Evolutionary conservation across 495 filamentous ascomycete genomes (phyloP), one percentile per base, ranked within the genome.

Genomic region (Staphylotrichum longicolle): DNA sequence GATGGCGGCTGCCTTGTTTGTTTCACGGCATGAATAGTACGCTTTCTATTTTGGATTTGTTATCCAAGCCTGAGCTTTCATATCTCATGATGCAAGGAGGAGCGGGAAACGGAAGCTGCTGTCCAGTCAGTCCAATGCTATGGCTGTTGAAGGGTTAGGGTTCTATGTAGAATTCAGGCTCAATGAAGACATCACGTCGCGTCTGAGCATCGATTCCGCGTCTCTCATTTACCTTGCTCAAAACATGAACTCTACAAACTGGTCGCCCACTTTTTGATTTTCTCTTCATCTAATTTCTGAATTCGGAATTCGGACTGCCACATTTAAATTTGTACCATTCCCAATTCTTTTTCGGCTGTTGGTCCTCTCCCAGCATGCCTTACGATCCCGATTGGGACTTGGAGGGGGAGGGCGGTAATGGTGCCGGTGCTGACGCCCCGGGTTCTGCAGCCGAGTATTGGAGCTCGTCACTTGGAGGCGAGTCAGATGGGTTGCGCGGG

Each of bases 311-410:
- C 10, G 37, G 37, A 39, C 5, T 39, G 37, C 37, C 37, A 2
- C 37, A 10, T 39, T 39, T n/a, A n/a, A n/a, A n/a, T n/a, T n/a
- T n/a, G n/a, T n/a, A n/a, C n/a, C n/a, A n/a, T n/a, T n/a, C n/a
- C n/a, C n/a, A n/a, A n/a, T n/a, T n/a, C n/a, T n/a, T n/a, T n/a
- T n/a, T n/a, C n/a, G 37, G 37, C 37, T 39, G 5, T 39, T 39
- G 37, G n/a, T n/a, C n/a, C n/a, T 53, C 35, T 12, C 12, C 14
- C 12, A 48, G n/a, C 5, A 68, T 68, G 66, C 66, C 66, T 42
- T 68, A 61, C 27, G 53, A 68, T 46, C 61, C 60, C 9, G 45
- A 63, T 7, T 50, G 54, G 40, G 64, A 58, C 7, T 27, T 55
- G 15, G 57, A 58, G 15, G 10, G 32, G 4, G 33, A 9, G 5